Evolutionary conservation across 768 basidiomycete species (phyloP).

Genomic region (Galerina sulciceps): DNA sequence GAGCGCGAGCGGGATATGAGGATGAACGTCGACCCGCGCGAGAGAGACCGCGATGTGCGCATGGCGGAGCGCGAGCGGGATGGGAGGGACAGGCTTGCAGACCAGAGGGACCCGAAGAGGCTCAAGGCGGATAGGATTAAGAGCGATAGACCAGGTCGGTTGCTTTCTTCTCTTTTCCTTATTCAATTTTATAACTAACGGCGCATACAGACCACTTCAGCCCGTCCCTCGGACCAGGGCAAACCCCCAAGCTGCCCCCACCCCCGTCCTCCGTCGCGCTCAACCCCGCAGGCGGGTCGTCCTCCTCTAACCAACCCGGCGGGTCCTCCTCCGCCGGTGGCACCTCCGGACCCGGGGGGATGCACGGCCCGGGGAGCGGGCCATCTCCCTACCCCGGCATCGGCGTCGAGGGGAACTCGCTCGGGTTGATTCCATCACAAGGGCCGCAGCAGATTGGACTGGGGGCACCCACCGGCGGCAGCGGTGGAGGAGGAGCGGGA

Average conservation of each 20-base stretch:
- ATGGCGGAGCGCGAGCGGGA: slow-evolving; percentile 20
- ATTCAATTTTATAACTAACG: neutral
- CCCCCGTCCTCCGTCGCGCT: slow-evolving; percentile 28
- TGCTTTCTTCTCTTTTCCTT: neutral
- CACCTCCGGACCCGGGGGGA: slow-evolving; percentile 13
- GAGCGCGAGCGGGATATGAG: slow-evolving; percentile 20
- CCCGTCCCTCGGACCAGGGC: slow-evolving; percentile 39
- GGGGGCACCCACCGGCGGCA: neutral
- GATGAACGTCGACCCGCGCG: slow-evolving; percentile 17
- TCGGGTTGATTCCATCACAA: too few relatives aligned
- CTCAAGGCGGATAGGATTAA: slow-evolving; percentile 52
- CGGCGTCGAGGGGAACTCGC: neutral
- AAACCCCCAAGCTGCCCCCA: slow-evolving; percentile 42
- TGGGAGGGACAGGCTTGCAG: slow-evolving; percentile 30
- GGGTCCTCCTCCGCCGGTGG: neutral
- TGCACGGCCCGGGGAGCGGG: slow-evolving; percentile 9
- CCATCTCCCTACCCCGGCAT: neutral
- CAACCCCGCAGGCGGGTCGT: slow-evolving; percentile 19
- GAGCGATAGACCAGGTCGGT: slow-evolving; percentile 36
- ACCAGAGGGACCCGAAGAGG: slow-evolving; percentile 63
- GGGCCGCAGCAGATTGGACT: neutral
- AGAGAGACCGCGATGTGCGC: slow-evolving; percentile 27
- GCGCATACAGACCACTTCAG: slow-evolving; percentile 38
- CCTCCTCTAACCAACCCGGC: slow-evolving; percentile 26
- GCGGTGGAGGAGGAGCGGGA: neutral